Base-by-base conservation (phyloP, 2,329 filamentous ascomycete species). In the Fusarium guadeloupense region DNA sequence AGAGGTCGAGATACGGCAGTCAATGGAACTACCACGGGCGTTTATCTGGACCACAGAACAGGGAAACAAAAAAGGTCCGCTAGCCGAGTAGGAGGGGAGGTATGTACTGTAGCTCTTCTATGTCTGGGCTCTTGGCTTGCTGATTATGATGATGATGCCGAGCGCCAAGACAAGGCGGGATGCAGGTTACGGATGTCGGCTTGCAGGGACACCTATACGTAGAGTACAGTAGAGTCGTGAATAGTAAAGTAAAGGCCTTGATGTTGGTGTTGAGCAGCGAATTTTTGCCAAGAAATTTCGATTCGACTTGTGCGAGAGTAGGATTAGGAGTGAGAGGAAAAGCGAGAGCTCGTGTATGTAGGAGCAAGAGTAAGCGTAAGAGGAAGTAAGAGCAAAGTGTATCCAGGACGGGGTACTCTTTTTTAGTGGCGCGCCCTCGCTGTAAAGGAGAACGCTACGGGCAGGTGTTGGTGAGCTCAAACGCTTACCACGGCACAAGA, bases 151-250 rank as follows among this genome's bases (percentile, higher is more conserved):
- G 45, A 56, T 58, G 57, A 62, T 56, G 61, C 62, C 62, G 55
- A 58, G 37, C 34, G 62, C 62, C 62, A 62, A 65, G 61, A 65
- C 33, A 45, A 46, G 34, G 51, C 52, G 50, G 54, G 28, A 54
- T 59, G 53, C 57, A 62, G 62, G 62, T 62, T 53, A 64, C 61
- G 56, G 52, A 59, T 38, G 52, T 58, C 59, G 64, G 58, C 55
- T 62, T 66, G 46, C 43, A 49, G 48, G 26, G 40, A 47, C 46
- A 42, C n/a, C n/a, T n/a, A n/a, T n/a, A n/a, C n/a, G n/a, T n/a
- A n/a, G n/a, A n/a, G n/a, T n/a, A n/a, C n/a, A n/a, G n/a, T n/a
- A n/a, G n/a, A n/a, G n/a, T n/a, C n/a, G n/a, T n/a, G n/a, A n/a
- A n/a, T n/a, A n/a, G n/a, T n/a, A n/a, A n/a, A n/a, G n/a, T n/a